Base-by-base conservation (phyloP, 1,284 basidiomycete genomes). In the Trichosporon faecale region DNA sequence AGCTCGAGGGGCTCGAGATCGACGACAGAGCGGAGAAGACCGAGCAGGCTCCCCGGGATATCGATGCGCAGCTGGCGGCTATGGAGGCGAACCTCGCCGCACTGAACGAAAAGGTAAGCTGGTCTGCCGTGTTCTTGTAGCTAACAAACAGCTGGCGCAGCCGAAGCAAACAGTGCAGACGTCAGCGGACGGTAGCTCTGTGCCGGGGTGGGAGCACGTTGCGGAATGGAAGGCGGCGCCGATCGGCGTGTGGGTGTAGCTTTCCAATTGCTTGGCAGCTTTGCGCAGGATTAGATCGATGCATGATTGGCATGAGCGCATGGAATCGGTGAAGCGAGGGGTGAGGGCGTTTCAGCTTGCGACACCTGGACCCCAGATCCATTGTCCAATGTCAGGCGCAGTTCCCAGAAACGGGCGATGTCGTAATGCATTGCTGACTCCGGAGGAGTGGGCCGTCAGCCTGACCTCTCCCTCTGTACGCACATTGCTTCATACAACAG, bases 61-160 rank as follows among this genome's bases (percentile, higher is more conserved):
- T 68, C 49, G 70, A 71, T 35, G 68, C 66, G 8, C 44, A 31
- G n/a, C 60, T 74, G 0, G 69, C 27, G 4, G 12, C 23, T 21
- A 74, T 74, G 73, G 67, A 74, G 66, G 46, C 57, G 21, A 72
- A 74, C 14, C 49, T 74, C 2, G 37, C 46, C 8, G 64, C 70
- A 0, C 37, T 74, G 35, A 63, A 72, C 29, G 40, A 60, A 2
- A 64, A 68, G 69, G 68, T 74, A 14, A 63, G 67, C 21, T 60
- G n/a, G n/a, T n/a, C n/a, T n/a, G n/a, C n/a, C n/a, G n/a, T n/a
- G n/a, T n/a, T n/a, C n/a, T n/a, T n/a, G n/a, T n/a, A 70, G 66
- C 61, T 70, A 12, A 55, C 64, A 6, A 25, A 21, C 66, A 31
- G 23, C 46, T 12, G 23, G 14, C 29, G 31, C 64, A 23, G 49